Evolutionary conservation across 2,329 filamentous ascomycete genomes (phyloP).

Genomic region (Dryadomyces sulphureus): DNA sequence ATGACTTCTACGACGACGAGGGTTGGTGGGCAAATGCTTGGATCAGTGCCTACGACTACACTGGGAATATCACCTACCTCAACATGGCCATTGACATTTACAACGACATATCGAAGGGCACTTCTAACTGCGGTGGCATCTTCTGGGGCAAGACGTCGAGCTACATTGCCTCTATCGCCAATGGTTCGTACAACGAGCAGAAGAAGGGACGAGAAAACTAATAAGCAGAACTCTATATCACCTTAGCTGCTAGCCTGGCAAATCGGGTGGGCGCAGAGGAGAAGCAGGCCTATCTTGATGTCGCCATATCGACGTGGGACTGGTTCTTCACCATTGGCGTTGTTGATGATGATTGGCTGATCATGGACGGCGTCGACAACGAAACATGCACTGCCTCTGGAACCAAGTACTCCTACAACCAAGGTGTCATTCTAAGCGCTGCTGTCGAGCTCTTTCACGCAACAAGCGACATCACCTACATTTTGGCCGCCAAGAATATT

Average conservation of each 20-base stretch:
- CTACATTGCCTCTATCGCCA: neutral
- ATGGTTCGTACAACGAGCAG: no score
- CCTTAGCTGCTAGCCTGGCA: constrained; percentile 36
- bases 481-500: constrained; percentile 29
- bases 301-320: constrained; percentile 34
- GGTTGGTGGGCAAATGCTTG: constrained; percentile 2
- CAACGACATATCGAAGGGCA: neutral
- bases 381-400: constrained; percentile 29
- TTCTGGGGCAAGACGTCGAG: neutral
- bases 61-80: neutral
- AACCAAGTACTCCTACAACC: constrained; percentile 29
- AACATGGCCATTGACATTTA: neutral
- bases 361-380: constrained; percentile 41
- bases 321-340: constrained; percentile 37
- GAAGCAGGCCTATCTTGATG: constrained; percentile 25
- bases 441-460: constrained; percentile 35
- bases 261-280: constrained; percentile 25
- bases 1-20: constrained; percentile 2
- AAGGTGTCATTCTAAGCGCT: constrained; percentile 40
- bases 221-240: constrained; percentile 27
- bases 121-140: constrained; percentile 1
- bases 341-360: constrained; percentile 32
- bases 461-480: constrained; percentile 24
- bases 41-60: neutral
- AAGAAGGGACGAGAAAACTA: no score